phyloP scores from a whole-genome alignment of 108 stramenopile genomes.

The Nitzschia inconspicua region DNA sequence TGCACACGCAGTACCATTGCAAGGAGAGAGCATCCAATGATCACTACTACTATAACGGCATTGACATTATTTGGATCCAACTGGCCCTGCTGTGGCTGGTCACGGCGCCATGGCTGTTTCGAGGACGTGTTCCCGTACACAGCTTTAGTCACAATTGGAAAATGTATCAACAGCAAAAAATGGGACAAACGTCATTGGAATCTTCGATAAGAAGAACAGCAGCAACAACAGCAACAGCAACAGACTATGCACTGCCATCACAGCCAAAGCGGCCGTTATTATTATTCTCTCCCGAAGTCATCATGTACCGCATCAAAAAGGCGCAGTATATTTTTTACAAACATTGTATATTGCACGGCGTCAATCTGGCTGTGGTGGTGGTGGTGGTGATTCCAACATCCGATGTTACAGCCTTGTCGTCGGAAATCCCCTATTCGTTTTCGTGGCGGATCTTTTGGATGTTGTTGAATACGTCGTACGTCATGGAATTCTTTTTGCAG shows the following conservation, averaged over 20 bases:
- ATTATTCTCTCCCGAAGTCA: conserved; percentile 26
- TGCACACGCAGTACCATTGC: conserved; percentile 36
- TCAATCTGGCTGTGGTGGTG: conserved; percentile 59
- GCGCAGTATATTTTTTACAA: conserved; percentile 88
- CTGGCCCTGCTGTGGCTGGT: conserved; percentile 28
- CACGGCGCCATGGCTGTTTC: conserved; percentile 68
- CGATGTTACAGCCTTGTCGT: background rate
- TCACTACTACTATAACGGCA: background rate
- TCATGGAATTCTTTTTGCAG: conserved; percentile 88
- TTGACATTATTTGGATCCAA: background rate
- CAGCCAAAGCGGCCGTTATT: background rate
- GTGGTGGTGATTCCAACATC: background rate
- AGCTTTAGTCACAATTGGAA: conserved; percentile 73
- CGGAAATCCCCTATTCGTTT: conserved; percentile 6
- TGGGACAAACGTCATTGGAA: background rate
- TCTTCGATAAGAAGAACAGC: background rate
- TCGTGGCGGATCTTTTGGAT: conserved; percentile 77
- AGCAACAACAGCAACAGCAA: background rate
- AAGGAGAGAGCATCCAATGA: background rate
- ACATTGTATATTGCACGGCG: conserved; percentile 75
- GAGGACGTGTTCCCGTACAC: conserved; percentile 71
- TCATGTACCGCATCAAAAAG: conserved; percentile 84
- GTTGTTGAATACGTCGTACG: conserved; percentile 67
- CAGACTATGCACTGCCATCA: background rate
- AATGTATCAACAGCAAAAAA: conserved; percentile 17